Base-by-base conservation (phyloP, 306 rosid genomes). In the Cicer pinnatifidum region DNA sequence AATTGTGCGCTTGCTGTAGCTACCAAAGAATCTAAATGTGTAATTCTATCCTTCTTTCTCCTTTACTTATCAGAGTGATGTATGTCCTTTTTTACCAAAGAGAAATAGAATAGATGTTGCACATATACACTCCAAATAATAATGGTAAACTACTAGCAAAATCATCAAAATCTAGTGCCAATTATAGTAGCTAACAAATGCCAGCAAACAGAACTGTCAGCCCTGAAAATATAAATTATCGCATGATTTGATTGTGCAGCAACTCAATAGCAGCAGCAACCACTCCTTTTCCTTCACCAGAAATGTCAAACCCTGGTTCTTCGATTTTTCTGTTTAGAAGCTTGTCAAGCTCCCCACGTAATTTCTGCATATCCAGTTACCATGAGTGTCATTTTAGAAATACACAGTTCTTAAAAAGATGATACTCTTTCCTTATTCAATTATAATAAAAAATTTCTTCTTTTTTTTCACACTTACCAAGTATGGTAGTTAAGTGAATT, bases 221-320 rank as follows among this genome's bases (percentile, higher is more conserved):
- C 11, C 52, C 69, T 16, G 58, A 1, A 64, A 69, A 19, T 35
- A 9, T 19, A 35, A 41, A 71, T 73, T 47, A 84, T 71, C 76
- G 58, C 3, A 23, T 59, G 51, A 12, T 40, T 76, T 87, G 91
- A 75, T 86, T 87, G 69, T 94, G 97, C 81, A 94, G 76, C 73
- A 91, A 80, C 85, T 94, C 97, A 48, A 88, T 71, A 33, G 88
- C 98, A 72, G 95, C 98, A 39, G 87, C 85, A 60, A 94, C 98
- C 63, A 91, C 96, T 50, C 82, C 91, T 63, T 87, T 87, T 75
- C 97, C 98, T 81, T 89, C 93, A 6, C 72, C 56, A 33, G 92
- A 78, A 83, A 94, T 76, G 85, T 91, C 96, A 33, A 94, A 81
- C 35, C 88, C 87, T 6, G 96, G 96, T 52, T 94, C 97, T 78